Percentiles rank a stretch among this genome's conserved stretches.
These are phyloP conservation scores for Cucumis hystrix DNA, from an alignment of 306 rosid genomes.

Conservation along the genomic window DNA sequence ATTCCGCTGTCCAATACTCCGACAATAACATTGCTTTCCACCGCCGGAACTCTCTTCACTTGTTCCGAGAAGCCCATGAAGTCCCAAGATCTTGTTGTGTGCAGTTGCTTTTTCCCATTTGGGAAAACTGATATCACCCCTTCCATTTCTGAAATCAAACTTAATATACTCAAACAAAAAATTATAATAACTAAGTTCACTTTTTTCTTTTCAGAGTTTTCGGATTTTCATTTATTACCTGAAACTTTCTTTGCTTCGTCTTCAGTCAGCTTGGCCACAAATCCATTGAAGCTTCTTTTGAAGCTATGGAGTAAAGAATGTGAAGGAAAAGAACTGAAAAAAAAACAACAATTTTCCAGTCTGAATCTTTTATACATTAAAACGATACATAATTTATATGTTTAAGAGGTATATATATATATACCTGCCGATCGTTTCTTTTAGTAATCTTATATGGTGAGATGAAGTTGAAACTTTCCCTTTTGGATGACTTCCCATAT, in stretches of 20 bases:
- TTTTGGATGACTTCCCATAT: slow-evolving; percentile 14
- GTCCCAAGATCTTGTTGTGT: slow-evolving; percentile 32
- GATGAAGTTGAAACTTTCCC: slow-evolving; percentile 10
- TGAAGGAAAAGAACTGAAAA: slow-evolving; percentile 6
- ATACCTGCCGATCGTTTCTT: slow-evolving; percentile 25
- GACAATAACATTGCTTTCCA: slow-evolving; percentile 9
- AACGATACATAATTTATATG: not conserved
- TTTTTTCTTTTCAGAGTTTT: no score
- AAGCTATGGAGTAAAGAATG: slow-evolving; percentile 17
- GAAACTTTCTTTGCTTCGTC: slow-evolving; percentile 22
- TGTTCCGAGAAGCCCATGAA: slow-evolving; percentile 11
- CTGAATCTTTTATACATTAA: not conserved
- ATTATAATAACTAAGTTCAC: no score
- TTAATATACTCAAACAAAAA: no score
- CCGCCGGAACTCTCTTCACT: not conserved
- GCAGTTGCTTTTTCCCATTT: slow-evolving; percentile 14
- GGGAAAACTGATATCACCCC: slow-evolving; percentile 36
- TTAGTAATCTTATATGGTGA: slow-evolving; percentile 16
- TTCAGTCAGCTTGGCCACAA: slow-evolving; percentile 22
- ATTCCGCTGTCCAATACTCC: slow-evolving; percentile 13
- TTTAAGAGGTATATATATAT: not conserved
- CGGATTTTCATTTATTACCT: not conserved
- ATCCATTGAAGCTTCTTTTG: slow-evolving; percentile 32
- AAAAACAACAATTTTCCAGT: not conserved
- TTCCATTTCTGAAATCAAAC: slow-evolving; percentile 15